phyloP scores from a whole-genome alignment of 495 filamentous ascomycete genomes.

The Penicillium canariense region DNA sequence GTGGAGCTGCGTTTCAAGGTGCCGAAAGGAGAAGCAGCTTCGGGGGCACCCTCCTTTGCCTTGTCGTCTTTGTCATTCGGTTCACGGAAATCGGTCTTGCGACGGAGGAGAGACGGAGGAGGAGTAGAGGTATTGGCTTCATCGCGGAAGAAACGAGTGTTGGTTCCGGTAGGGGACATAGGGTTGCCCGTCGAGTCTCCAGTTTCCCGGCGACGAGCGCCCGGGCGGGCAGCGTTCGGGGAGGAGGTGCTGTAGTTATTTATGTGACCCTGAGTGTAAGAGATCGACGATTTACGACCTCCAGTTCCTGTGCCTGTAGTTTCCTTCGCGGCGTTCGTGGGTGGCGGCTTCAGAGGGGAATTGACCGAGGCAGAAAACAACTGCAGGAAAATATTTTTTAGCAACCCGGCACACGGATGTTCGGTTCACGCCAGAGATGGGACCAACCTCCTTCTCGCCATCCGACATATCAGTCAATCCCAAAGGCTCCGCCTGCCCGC shows the following conservation, averaged over 20 bases:
- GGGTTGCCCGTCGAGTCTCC: slow-evolving; percentile 65
- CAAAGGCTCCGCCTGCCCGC: slow-evolving; percentile 69
- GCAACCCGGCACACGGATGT: slow-evolving; percentile 5
- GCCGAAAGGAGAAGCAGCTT: slow-evolving; percentile 55
- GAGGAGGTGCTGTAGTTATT: slow-evolving; percentile 48
- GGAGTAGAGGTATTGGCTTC: slow-evolving; percentile 59
- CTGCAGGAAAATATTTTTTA: slow-evolving; percentile 36
- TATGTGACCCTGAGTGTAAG: slow-evolving; percentile 51
- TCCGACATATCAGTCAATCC: slow-evolving; percentile 72
- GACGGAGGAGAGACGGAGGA: slow-evolving; percentile 64
- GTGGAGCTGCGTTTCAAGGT: slow-evolving; percentile 71
- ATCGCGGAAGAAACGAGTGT: slow-evolving; percentile 55
- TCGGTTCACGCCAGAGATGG: background rate
- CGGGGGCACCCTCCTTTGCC: slow-evolving; percentile 44
- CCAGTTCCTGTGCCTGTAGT: slow-evolving; percentile 52
- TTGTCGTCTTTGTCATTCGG: slow-evolving; percentile 37
- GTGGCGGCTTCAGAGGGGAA: slow-evolving; percentile 83
- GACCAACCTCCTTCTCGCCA: slow-evolving; percentile 74
- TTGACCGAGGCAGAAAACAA: slow-evolving; percentile 85
- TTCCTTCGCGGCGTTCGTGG: slow-evolving; percentile 69
- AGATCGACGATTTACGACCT: slow-evolving; percentile 75
- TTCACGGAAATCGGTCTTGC: slow-evolving; percentile 70
- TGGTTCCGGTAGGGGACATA: slow-evolving; percentile 53
- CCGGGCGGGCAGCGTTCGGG: slow-evolving; percentile 67
- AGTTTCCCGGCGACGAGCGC: slow-evolving; percentile 81